Base-by-base conservation (phyloP, 1,284 basidiomycete species). In the Leccinum angustisporum region DNA sequence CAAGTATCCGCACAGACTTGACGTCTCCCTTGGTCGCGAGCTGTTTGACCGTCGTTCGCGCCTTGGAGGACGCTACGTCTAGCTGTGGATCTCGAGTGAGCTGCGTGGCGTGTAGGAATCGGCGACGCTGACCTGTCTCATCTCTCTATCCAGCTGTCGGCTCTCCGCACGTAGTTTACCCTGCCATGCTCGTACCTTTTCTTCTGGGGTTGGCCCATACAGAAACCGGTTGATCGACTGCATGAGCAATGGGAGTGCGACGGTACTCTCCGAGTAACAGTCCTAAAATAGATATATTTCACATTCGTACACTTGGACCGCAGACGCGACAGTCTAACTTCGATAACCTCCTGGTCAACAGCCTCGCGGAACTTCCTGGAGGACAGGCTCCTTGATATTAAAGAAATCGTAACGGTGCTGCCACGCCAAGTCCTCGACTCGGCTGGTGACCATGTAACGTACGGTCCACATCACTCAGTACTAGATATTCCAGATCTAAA, bases 181-280 rank as follows among this genome's bases (percentile, higher is more conserved):
- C 74, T 97, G 94, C 96, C 96, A 98, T 77, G 85, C 82, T 56
- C 89, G 85, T 13, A 97, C 89, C 70, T 85, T 87, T 79, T 98
- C 97, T 76, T 98, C 95, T 38, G 96, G 90, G 0, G 94, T 92
- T 18, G 95, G 96, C 3, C 96, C 96, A 79, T 97, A 98, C 46
- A 98, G 78, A 76, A 96, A 95, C 56, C 92, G 87, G 70, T 92
- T 94, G 67, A 97, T 88, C 34, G 90, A 80, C 76, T 96, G 92
- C 93, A 96, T 95, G 63, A 58, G 53, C 63, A 60, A 33, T 57
- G 64, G 50, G 40, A 59, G 54, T 52, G 50, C 52, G 38, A 56
- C 33, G n/a, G 56, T 27, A 53, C 27, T 13, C 60, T 16, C 33
- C 40, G 59, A 38, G 51, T 33, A 30, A 52, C 51, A 58, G 27